Base-by-base conservation (phyloP, 306 rosid species). In the Leucaena leucocephala region DNA sequence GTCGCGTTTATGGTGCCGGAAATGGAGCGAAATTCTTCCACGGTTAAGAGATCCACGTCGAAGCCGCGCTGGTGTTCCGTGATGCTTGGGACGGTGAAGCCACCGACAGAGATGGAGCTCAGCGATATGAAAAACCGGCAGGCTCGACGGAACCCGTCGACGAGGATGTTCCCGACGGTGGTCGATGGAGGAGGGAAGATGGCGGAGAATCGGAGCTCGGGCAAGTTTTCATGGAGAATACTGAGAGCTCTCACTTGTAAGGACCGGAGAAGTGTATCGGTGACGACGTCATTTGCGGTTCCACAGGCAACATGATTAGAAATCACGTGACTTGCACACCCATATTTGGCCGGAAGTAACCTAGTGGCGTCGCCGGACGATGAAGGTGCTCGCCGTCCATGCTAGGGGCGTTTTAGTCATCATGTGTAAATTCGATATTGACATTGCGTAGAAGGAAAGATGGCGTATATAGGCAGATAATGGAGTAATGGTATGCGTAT, bases 51-150 rank as follows among this genome's bases (percentile, higher is more conserved):
- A 76, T 76, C 78, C 17, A 63, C 71, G 72, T 55, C 13, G 12
- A 89, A 87, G 86, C 90, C 92, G 21, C 87, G 92, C 2, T 92
- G 97, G 97, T 85, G 84, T 57, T 80, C 88, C 27, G 63, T 89
- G 16, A 77, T 90, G 91, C 89, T 93, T 44, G 96, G 98, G 76
- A 83, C 84, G 61, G 90, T 84, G 82, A 91, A 87, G 85, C 70
- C 84, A 2, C 98, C 94, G 64, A 49, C 88, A 69, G 98, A 91
- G 85, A 93, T 93, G 98, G 98, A 89, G 4, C 96, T 93, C 57
- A 82, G 78, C 52, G 98, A 93, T 49, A 93, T 93, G 6, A 93
- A 88, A 78, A 89, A 80, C 75, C 81, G 98, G 66, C 97, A 89
- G 69, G 83, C 87, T 50, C 91, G 96, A 2, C 87, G 89, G 82